Evolutionary conservation across 2,329 filamentous ascomycete genomes (phyloP), one percentile per base, ranked within the genome.

Genomic region (Pyricularia pennisetigena): DNA sequence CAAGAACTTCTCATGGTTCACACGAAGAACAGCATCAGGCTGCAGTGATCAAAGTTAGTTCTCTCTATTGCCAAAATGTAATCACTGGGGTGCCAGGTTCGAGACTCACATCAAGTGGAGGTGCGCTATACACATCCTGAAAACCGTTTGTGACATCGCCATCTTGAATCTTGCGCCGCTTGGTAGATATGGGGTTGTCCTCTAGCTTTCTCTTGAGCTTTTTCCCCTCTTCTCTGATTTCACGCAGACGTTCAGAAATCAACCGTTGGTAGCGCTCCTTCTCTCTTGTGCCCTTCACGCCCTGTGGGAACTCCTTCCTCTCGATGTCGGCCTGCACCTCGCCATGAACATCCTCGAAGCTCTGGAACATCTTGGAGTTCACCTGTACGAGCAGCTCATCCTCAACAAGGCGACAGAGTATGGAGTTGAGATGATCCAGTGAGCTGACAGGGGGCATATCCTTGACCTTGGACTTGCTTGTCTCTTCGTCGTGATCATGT

Each of bases 1-100:
- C 7, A 90, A 82, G 69, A 93, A 92, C 77, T 94, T 96, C 68
- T 94, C 90, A 74, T 92, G 90, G 75, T 97, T 97, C 68, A 97
- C 82, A 30, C 90, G 87, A 65, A 98, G 82, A 49, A 94, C 84
- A 71, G 93, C 82, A 69, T 90, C 86, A 66, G 87, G 85, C 89
- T 96, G 75, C 1, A 67, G 12, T 14, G 3, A 62, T 14, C 72
- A 80, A 75, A 66, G 20, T 62, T 29, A 24, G 26, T 26, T 63
- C 23, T n/a, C 7, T 28, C 7, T 7, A 6, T 66, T 5, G n/a
- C n/a, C 3, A 23, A 6, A 20, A 30, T 6, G 2, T 20, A 9
- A 30, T 12, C 2, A 6, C n/a, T 41, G n/a, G 29, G 24, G 2
- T n/a, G 41, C 14, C 5, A 14, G 6, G 16, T 24, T 20, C 28